These are phyloP conservation scores for Excoecaria agallocha DNA, from an alignment of 345 rosid genomes.

Conservation along the genomic window DNA sequence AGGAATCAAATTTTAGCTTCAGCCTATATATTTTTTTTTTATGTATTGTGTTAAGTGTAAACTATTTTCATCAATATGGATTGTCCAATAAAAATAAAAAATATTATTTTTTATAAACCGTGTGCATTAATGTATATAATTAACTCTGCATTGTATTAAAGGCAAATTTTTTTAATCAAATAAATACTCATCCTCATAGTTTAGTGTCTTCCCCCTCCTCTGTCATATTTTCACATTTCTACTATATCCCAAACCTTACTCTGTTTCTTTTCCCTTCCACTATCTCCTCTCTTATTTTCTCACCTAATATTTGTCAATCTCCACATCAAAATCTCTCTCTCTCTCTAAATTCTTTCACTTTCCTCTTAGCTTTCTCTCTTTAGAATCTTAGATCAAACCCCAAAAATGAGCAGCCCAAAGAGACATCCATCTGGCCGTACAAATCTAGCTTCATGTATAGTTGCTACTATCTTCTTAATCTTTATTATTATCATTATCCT, in stretches of 20 bases:
- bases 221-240: neutral
- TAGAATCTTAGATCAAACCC: neutral
- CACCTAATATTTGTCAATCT: neutral
- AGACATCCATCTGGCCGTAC: conserved; percentile 56
- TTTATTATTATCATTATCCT: conserved; percentile 57
- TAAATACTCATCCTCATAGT: too few relatives aligned
- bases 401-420: conserved; percentile 33
- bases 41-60: too few relatives aligned
- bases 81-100: too few relatives aligned
- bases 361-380: neutral
- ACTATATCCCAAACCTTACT: too few relatives aligned
- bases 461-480: conserved; percentile 79
- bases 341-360: neutral
- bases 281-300: neutral
- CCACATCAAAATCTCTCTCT: neutral
- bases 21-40: too few relatives aligned
- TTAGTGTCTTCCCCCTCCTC: too few relatives aligned
- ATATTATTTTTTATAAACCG: too few relatives aligned
- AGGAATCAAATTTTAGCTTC: too few relatives aligned
- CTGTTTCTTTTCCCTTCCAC: neutral
- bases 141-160: too few relatives aligned
- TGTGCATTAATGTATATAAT: too few relatives aligned
- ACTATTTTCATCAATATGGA: too few relatives aligned
- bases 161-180: too few relatives aligned
- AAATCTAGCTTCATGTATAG: conserved; percentile 88